These are phyloP conservation scores for Trichoderma sp. DNA, from an alignment of 2,329 filamentous ascomycete species.

Conservation along the genomic window DNA sequence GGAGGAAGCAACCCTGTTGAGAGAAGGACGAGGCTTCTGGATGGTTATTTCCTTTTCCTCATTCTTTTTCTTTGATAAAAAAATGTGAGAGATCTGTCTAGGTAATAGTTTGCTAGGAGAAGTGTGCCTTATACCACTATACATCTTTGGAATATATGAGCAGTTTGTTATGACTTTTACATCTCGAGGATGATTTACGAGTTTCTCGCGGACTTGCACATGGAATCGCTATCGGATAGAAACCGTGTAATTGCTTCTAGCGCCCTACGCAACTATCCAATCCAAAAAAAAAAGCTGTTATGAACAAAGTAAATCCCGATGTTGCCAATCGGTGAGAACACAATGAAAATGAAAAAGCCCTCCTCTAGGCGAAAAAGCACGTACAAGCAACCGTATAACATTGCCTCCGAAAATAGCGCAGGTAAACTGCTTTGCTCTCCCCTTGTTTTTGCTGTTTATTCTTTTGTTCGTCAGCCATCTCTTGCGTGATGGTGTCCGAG, in stretches of 20 bases:
- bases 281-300: neutral
- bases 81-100: neutral
- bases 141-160: slow-evolving; percentile 9
- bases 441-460: neutral
- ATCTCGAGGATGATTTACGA: neutral
- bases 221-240: neutral
- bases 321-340: neutral
- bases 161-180: neutral
- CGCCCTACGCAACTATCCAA: neutral
- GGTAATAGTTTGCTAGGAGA: neutral
- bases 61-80: neutral
- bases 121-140: slow-evolving; percentile 2
- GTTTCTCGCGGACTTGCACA: neutral
- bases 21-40: neutral
- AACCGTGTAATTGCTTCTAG: neutral
- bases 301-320: neutral
- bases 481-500: neutral
- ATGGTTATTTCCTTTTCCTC: neutral
- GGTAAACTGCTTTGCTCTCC: neutral
- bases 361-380: neutral
- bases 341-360: neutral
- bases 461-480: neutral
- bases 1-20: neutral
- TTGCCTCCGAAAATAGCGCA: neutral
- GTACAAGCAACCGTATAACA: neutral